Evolutionary conservation across 2,329 filamentous ascomycete genomes (phyloP).

Genomic region (Fusarium tricinctum): DNA sequence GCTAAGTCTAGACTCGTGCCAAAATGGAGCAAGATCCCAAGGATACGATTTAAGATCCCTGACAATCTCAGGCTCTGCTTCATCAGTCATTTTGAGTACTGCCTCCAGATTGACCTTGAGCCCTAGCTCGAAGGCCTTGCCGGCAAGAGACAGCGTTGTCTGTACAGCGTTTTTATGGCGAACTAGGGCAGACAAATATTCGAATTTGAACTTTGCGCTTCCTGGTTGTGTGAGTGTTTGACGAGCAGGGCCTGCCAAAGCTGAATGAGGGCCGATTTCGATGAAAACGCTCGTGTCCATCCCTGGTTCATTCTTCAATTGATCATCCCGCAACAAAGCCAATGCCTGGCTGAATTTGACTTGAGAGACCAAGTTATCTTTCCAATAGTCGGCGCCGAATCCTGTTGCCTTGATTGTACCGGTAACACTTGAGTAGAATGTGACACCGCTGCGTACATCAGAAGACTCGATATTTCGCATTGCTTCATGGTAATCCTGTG

Average conservation of each 20-base stretch:
- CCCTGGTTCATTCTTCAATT: background rate
- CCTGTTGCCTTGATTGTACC: background rate
- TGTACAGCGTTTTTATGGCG: constrained; percentile 2
- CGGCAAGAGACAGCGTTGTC: background rate
- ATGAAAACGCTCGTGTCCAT: constrained; percentile 2
- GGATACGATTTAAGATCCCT: constrained; percentile 3
- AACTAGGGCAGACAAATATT: background rate
- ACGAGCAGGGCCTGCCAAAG: constrained; percentile 2
- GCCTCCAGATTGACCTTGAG: background rate
- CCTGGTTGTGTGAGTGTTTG: background rate
- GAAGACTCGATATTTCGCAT: background rate
- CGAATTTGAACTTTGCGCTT: background rate
- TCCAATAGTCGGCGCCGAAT: constrained; percentile 6
- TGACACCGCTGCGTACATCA: background rate
- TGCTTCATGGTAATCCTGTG: background rate
- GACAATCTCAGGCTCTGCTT: background rate
- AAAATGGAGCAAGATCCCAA: constrained; percentile 13
- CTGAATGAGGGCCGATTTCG: constrained; percentile 10
- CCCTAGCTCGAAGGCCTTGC: constrained; percentile 3
- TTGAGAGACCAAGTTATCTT: background rate
- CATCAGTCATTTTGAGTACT: background rate
- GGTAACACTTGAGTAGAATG: constrained; percentile 9
- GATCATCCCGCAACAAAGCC: background rate
- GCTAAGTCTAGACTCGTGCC: constrained; percentile 27
- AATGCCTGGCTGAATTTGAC: constrained; percentile 17